A percentile compares a stretch with the other conserved stretches of the same genome.
Conservation (phyloP, 2,329 filamentous ascomycete genomes). For the Arthrobotrys entomopaga region DNA sequence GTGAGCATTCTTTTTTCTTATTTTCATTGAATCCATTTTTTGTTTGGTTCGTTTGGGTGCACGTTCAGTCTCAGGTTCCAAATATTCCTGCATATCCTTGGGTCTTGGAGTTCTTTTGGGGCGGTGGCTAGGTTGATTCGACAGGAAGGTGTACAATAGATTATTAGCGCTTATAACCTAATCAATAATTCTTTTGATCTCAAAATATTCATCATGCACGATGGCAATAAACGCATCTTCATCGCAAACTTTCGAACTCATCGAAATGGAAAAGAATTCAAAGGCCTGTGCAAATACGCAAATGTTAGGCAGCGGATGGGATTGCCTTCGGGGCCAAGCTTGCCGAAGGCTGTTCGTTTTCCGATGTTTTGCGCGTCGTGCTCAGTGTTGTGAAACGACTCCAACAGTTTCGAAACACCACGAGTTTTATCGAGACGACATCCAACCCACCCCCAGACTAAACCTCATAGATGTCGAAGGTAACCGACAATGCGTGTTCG, state of each 20-base stretch:
- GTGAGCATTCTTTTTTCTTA: slow-evolving; percentile 10
- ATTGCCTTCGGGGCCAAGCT: too few relatives aligned
- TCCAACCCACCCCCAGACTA: slow-evolving; percentile 12
- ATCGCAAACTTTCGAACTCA: not conserved
- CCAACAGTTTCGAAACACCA: slow-evolving; percentile 54
- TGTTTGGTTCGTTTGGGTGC: slow-evolving; percentile 36
- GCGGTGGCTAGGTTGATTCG: slow-evolving; percentile 50
- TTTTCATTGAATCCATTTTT: slow-evolving; percentile 18
- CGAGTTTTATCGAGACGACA: slow-evolving; percentile 44
- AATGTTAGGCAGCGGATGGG: slow-evolving; percentile 16
- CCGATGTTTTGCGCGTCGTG: slow-evolving; percentile 33
- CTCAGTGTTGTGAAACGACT: slow-evolving; percentile 44
- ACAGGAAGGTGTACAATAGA: slow-evolving; percentile 54
- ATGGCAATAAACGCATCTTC: slow-evolving; percentile 11
- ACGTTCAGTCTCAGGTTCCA: slow-evolving; percentile 43
- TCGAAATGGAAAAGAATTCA: slow-evolving; percentile 8
- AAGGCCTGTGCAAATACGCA: not conserved
- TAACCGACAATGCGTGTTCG: slow-evolving; percentile 4
- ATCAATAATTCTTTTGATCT: slow-evolving; percentile 39
- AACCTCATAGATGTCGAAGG: slow-evolving; percentile 22
- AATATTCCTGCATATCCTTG: slow-evolving; percentile 46
- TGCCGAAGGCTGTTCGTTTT: slow-evolving; percentile 17
- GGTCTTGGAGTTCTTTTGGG: slow-evolving; percentile 40
- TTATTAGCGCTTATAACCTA: slow-evolving; percentile 53
- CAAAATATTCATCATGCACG: slow-evolving; percentile 5